Base-by-base conservation (phyloP, 73 alveolate genomes). In the Paramecium octaurelia region DNA sequence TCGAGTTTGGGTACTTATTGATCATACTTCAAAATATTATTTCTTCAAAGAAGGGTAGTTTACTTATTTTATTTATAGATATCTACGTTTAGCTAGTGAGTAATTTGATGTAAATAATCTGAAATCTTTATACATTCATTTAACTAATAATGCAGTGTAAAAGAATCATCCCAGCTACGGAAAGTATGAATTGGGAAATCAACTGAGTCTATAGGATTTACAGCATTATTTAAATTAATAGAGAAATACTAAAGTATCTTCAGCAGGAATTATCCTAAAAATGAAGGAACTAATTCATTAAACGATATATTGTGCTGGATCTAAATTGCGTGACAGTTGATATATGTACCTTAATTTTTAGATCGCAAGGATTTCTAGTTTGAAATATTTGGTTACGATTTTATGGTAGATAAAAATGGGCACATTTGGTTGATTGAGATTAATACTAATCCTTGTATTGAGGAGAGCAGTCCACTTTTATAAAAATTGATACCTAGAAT, bases 131-230 rank as follows among this genome's bases (percentile, higher is more conserved):
- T 95, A 90, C 69, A 91, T 96, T 11, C 99, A 96, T 70, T 68
- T 96, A n/a, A 96, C 99, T 9, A 96, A 96, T 71, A 93, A 96
- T 80, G 97, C 97, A 12, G 94, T 96, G 2, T 94, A 96, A 73
- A 96, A 95, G 75, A 85, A 84, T 86, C 92, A 96, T 35, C 85
- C 89, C 27, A 77, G 85, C 9, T 96, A 96, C 88, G 99, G 99
- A 3, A 84, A 93, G 58, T 94, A 84, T 75, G 99, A 96, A 80
- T 96, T 93, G 48, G 99, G 99, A 42, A 95, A 93, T 83, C 92
- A 94, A 48, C 60, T 95, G 68, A 89, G 97, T 38, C 92, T 86
- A 34, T 75, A 85, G 6, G 73, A 92, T 46, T 85, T 95, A 24
- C 89, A 94, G 54, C 87, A 77, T 10, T 95, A 94, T 84, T 23